These are phyloP conservation scores for Talaromyces sp. DNA, from an alignment of 2,329 filamentous ascomycete genomes.

Conservation along the genomic window DNA sequence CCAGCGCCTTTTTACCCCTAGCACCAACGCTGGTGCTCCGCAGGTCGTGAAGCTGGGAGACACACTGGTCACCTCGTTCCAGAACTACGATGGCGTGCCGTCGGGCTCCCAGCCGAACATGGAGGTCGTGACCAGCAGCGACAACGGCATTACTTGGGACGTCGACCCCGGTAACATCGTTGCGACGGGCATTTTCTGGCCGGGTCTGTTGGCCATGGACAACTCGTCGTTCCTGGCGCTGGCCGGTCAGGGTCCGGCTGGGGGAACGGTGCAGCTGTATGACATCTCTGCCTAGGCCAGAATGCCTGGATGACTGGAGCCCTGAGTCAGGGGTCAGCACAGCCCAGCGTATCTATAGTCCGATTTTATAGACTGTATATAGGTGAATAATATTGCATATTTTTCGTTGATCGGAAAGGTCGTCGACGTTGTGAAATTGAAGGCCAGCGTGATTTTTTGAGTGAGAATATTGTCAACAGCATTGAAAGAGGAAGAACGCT, in stretches of 20 bases:
- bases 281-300: neutral
- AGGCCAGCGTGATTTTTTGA: no score
- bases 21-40: neutral
- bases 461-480: no score
- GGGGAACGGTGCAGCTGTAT: neutral
- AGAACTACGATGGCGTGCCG: neutral
- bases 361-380: neutral
- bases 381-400: neutral
- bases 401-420: no score
- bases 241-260: neutral
- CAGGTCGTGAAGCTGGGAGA: neutral
- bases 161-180: neutral
- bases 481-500: no score
- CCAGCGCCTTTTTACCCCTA: neutral
- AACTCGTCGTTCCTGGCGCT: slow-evolving; percentile 2
- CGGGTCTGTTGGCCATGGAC: neutral
- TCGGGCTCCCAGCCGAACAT: neutral
- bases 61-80: neutral
- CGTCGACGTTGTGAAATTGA: no score
- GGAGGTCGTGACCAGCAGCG: slow-evolving; percentile 1
- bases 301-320: neutral
- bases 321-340: neutral
- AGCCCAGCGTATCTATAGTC: neutral
- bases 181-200: slow-evolving; percentile 1
- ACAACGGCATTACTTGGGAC: slow-evolving; percentile 2